Base-by-base conservation (phyloP, 768 basidiomycete species). In the Zangia roseola region DNA sequence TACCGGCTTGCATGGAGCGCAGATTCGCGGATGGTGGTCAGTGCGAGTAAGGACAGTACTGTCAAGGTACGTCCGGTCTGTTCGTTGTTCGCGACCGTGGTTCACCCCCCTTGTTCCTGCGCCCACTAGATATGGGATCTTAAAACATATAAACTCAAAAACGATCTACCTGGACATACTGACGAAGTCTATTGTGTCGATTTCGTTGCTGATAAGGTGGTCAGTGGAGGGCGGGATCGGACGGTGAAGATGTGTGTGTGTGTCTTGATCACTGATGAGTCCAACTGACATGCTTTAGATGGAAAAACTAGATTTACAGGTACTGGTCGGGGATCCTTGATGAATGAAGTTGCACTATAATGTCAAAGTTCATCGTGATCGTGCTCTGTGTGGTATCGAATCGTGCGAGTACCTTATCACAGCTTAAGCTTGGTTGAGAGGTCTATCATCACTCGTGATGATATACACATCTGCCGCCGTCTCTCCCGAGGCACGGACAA, bases 161-260 rank as follows among this genome's bases (percentile, higher is more conserved):
- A 80, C 7, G 95, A 99, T 67, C 81, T 99, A 16, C 92, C 94
- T 0, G 95, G 95, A 17, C 95, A 99, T 65, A 90, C 88, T 2
- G 95, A 99, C 57, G 95, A 99, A 67, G 94, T 99, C 30, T 98
- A 97, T 71, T 97, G 95, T 61, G 95, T 99, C 14, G 95, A 98
- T 69, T 99, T 97, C 64, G 94, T 99, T 2, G 94, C 94, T 1
- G 95, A 99, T 72, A 99, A 99, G 68, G 81, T 97, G n/a, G 93
- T 97, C 55, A 95, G 92, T 63, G 95, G 94, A n/a, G 95, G 95
- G 13, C 74, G 88, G 37, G 95, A 98, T 70, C 81, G 83, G 59
- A 87, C 82, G 17, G 83, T 97, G 10, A 97, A 97, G 72, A 97
- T 98, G 91, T 97, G 63, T 57, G 91, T 39, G 19, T 72, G 16